Base-by-base conservation (phyloP, 2,329 filamentous ascomycete genomes). In the Exutisphaerella laricina region DNA sequence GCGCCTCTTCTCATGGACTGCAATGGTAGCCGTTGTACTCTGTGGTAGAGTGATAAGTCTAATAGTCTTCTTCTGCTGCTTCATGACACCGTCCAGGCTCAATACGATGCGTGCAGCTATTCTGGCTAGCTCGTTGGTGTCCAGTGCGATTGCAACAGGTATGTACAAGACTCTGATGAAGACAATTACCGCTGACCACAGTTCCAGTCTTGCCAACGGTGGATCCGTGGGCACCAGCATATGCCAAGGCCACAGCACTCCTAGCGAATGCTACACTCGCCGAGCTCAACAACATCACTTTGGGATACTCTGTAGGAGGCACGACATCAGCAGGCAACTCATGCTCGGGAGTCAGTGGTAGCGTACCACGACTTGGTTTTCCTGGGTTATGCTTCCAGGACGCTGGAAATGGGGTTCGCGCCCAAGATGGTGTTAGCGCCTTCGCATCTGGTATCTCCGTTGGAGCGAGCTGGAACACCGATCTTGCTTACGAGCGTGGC, bases 401-500 rank as follows among this genome's bases (percentile, higher is more conserved):
- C 44, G 65, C 62, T 1, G 63, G 61, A 5, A 57, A 61, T 18
- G 61, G 60, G 13, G 58, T 67, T 21, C 56, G 61, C 5, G 59
- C 59, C 45, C 30, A 54, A 42, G 50, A 56, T 14, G 41, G 43
- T 18, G 58, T 59, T 3, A 66, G 56, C 36, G 61, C 60, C 5
- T 68, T 64, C 41, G 55, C 65, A 5, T 60, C 64, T 14, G 55
- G 58, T 4, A 35, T 69, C 10, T 49, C 59, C n/a, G 61, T 60
- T 0, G 66, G 59, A 1, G 62, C 65, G 8, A 59, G 62, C 4
- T 70, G 65, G 64, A 62, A 68, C 25, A 55, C 56, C 4, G 26
- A 50, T 3, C 49, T 67, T 1, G 50, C 54, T 6, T 50, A 57
- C n/a, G 48, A 60, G 9, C 57, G 61, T 4, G 62, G 56, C 3